Conservation (phyloP, 345 rosid species). For the Brassica carinata region DNA sequence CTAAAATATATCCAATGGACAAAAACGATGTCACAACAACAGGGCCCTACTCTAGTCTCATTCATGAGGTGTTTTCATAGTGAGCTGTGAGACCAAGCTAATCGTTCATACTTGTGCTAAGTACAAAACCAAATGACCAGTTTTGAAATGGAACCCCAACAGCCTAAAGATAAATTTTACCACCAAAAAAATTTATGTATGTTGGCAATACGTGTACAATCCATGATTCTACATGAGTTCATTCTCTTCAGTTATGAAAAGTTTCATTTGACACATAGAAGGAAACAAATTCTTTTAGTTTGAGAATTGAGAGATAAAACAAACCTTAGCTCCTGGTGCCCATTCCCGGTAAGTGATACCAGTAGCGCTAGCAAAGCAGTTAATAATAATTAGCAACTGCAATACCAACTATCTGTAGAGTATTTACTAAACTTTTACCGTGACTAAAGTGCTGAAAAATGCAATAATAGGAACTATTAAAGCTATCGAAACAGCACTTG, state of each 20-base stretch:
- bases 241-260: not conserved
- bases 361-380: conserved; percentile 62
- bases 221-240: conserved; percentile 8
- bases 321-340: conserved; percentile 99
- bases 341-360: conserved; percentile 95
- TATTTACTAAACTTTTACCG: conserved; percentile 20
- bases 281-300: not conserved
- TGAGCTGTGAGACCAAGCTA: conserved; percentile 8
- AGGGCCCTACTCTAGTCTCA: conserved; percentile 10
- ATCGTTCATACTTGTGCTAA: conserved; percentile 8
- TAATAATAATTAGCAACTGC: conserved; percentile 45
- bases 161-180: not conserved
- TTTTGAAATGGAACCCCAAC: conserved; percentile 16
- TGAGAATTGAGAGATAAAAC: conserved; percentile 34
- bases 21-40: conserved; percentile 9
- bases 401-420: conserved; percentile 30
- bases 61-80: conserved; percentile 8
- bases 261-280: not conserved
- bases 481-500: not conserved
- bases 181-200: not conserved
- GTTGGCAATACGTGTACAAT: conserved; percentile 17
- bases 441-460: not conserved
- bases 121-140: conserved; percentile 18
- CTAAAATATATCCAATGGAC: not conserved
- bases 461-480: not conserved